Percentiles rank a stretch among this genome's conserved stretches.
Conservation (phyloP, 495 filamentous ascomycete species). For the Staphylotrichum tortipilum region DNA sequence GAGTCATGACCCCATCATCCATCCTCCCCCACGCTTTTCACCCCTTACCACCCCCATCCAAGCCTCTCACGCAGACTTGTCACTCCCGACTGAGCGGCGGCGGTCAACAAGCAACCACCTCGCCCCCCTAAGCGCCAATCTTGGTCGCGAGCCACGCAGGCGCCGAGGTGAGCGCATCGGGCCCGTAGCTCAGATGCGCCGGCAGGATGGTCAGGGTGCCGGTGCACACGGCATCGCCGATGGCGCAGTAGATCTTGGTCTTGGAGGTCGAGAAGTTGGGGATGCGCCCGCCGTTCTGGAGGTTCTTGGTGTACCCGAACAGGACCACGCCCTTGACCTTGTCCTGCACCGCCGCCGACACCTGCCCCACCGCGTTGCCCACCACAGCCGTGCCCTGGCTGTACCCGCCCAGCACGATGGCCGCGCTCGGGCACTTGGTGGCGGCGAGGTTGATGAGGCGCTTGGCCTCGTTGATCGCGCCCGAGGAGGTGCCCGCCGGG, state of each 20-base stretch:
- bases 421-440: conserved; percentile 27
- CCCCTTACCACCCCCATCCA: too few species aligned
- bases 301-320: conserved; percentile 51
- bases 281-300: conserved; percentile 39
- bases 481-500: conserved; percentile 25
- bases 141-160: background rate
- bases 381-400: conserved; percentile 50
- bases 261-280: conserved; percentile 39
- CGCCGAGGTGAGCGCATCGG: conserved; percentile 24
- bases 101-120: too few species aligned
- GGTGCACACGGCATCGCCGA: background rate
- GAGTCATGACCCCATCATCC: too few species aligned
- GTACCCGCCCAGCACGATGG: conserved; percentile 32
- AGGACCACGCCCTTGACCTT: conserved; percentile 45
- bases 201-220: background rate
- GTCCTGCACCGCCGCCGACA: conserved; percentile 33
- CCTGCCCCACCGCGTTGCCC: conserved; percentile 38
- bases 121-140: background rate
- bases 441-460: conserved; percentile 25
- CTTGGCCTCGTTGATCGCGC: conserved; percentile 27
- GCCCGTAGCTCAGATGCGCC: conserved; percentile 33
- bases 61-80: too few species aligned
- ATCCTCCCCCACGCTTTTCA: too few species aligned
- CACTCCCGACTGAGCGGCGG: too few species aligned
- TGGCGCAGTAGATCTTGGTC: conserved; percentile 42